Base-by-base conservation (phyloP, 345 rosid species). In the Durio zibethinus region DNA sequence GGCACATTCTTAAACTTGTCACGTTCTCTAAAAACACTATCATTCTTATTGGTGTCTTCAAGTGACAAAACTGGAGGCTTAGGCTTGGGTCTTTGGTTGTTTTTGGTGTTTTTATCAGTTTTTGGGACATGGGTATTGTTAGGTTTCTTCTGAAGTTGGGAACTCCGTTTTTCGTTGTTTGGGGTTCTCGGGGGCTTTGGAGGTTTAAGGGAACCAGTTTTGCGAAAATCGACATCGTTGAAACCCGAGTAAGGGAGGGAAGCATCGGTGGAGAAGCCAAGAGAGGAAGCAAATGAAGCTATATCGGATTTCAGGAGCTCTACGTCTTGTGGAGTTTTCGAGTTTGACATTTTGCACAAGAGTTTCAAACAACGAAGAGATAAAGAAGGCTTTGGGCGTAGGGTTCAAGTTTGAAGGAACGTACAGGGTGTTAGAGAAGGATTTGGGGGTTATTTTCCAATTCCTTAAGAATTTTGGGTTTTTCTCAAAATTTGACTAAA, bases 201-300 rank as follows among this genome's bases (percentile, higher is more conserved):
- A 29, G 74, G 72, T 78, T 84, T 29, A 63, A 76, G 15, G 62
- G 80, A 79, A 14, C 81, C 75, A 15, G 81, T 50, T 89, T 91
- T 88, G 7, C 97, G 90, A 75, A 90, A 94, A 84, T 89, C 95
- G 16, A 85, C 54, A 56, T 94, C 97, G 81, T 87, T 85, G 90
- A 88, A 89, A 76, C 97, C 97, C 0, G 94, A 83, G 62, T 88
- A 54, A 54, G 88, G 85, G 27, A 72, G 64, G 50, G 90, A 82
- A 45, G 97, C 86, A 77, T 88, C n/a, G 56, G 93, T 84, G 72
- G 90, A 31, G 38, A 95, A 81, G 35, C 99, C 98, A 5, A 96
- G 83, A n/a, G 97, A 84, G 35, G 98, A 91, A 76, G 93, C 91
- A 77, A 88, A 90, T 0, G 97, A 86, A 20, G 97, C 98, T 27